Percentiles rank a stretch among this genome's conserved stretches.
Evolutionary conservation across 2,329 filamentous ascomycete genomes (phyloP).

Genomic region (Zymoseptoria passerinii): DNA sequence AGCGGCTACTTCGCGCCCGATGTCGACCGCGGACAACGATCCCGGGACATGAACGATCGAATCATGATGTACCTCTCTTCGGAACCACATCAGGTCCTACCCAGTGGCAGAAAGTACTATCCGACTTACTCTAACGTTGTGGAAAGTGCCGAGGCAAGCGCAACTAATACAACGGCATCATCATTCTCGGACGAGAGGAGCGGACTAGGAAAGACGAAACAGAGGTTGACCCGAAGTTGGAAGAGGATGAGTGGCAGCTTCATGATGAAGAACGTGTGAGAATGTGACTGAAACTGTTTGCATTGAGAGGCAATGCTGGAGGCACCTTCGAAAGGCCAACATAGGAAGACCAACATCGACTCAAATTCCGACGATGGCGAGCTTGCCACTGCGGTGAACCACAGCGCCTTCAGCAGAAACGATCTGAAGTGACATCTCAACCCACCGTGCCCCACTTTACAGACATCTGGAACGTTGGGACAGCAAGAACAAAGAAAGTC

Average conservation of each 20-base stretch:
- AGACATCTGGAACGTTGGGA: neutral
- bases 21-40: constrained; percentile 22
- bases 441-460: neutral
- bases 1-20: constrained; percentile 11
- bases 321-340: neutral
- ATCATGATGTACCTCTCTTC: constrained; percentile 27
- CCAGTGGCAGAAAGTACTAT: constrained; percentile 27
- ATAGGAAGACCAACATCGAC: no score
- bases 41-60: constrained; percentile 30
- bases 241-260: constrained; percentile 13
- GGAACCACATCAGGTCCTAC: constrained; percentile 26
- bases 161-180: constrained; percentile 1
- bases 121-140: constrained; percentile 20
- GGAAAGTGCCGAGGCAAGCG: constrained; percentile 9
- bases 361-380: neutral
- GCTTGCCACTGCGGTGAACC: neutral
- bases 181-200: constrained; percentile 1
- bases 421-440: neutral
- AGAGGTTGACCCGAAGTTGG: constrained; percentile 9
- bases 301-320: neutral
- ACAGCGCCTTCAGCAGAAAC: neutral
- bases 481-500: neutral
- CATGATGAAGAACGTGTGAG: neutral
- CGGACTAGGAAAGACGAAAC: constrained; percentile 2
- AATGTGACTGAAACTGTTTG: neutral